Conservation (phyloP, 176 grass and related monocot genomes). For the Canna indica region DNA sequence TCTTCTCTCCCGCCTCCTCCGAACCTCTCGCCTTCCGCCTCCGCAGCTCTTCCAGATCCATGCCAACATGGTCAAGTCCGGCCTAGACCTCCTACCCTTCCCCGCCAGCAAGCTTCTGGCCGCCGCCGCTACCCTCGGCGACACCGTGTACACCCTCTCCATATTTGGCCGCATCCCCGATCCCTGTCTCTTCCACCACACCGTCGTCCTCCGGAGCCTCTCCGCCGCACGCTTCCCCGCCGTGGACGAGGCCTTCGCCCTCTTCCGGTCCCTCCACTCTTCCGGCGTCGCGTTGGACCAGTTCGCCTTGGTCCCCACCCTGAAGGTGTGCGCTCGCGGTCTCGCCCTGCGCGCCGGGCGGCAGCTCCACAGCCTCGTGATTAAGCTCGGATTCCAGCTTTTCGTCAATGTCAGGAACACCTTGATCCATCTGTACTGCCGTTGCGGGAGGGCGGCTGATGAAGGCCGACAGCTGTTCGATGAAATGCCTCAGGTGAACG, state of each 20-base stretch:
- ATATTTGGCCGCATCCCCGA: slow-evolving; percentile 34
- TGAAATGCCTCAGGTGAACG: slow-evolving; percentile 27
- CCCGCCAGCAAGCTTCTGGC: slow-evolving; percentile 46
- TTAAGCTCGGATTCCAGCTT: slow-evolving; percentile 30
- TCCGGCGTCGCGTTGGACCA: slow-evolving; percentile 28
- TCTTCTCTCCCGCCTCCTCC: neutral
- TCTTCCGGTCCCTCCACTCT: slow-evolving; percentile 33
- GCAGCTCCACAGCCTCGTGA: slow-evolving; percentile 35
- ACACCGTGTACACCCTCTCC: slow-evolving; percentile 32
- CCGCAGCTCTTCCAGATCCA: slow-evolving; percentile 35
- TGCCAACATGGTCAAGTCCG: slow-evolving; percentile 36
- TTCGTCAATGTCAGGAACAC: slow-evolving; percentile 35
- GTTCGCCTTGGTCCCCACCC: slow-evolving; percentile 46
- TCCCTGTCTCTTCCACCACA: slow-evolving; percentile 18
- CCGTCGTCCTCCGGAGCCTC: neutral
- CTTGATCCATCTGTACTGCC: slow-evolving; percentile 43
- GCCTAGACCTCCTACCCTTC: slow-evolving; percentile 37
- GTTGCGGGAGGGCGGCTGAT: neutral
- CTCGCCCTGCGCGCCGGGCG: slow-evolving; percentile 9
- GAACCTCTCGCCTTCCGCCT: slow-evolving; percentile 7
- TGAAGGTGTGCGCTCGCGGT: slow-evolving; percentile 34
- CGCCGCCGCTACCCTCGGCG: slow-evolving; percentile 29
- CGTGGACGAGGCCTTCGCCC: slow-evolving; percentile 34
- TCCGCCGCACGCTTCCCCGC: slow-evolving; percentile 18
- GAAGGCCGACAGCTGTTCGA: slow-evolving; percentile 32